A percentile compares a stretch with the other conserved stretches of the same genome.
These are phyloP conservation scores for Aspergillus quadrilineatus DNA, from an alignment of 2,329 filamentous ascomycete species.

Conservation along the genomic window DNA sequence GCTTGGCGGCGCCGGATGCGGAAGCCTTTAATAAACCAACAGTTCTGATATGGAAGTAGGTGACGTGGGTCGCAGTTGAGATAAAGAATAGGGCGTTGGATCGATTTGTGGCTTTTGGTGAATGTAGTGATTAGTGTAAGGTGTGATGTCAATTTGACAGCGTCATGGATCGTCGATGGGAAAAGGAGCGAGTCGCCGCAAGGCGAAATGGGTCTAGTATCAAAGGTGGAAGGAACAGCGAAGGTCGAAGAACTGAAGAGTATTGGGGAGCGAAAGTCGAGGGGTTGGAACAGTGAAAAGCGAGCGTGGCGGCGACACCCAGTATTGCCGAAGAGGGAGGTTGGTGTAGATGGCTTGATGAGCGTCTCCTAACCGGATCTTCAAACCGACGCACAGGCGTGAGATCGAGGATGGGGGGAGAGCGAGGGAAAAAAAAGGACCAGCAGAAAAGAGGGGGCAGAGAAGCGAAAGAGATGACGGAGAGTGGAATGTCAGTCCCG, in stretches of 20 bases:
- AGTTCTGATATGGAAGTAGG: slow-evolving; percentile 13
- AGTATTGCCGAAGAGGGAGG: slow-evolving; percentile 29
- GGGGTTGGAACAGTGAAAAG: slow-evolving; percentile 21
- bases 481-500: slow-evolving; percentile 7
- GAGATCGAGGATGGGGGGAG: slow-evolving; percentile 7
- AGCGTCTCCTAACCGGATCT: slow-evolving; percentile 6
- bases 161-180: slow-evolving; percentile 23
- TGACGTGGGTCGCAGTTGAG: slow-evolving; percentile 12
- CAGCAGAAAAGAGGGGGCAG: slow-evolving; percentile 9
- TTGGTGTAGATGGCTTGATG: slow-evolving; percentile 8
- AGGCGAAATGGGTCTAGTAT: slow-evolving; percentile 18
- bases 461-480: slow-evolving; percentile 5
- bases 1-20: slow-evolving; percentile 37
- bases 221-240: slow-evolving; percentile 13
- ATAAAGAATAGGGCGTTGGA: slow-evolving; percentile 9
- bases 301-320: slow-evolving; percentile 36
- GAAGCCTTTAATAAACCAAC: slow-evolving; percentile 24
- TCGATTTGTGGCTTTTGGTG: slow-evolving; percentile 4
- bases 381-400: background rate
- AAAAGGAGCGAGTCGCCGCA: slow-evolving; percentile 19
- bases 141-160: slow-evolving; percentile 19
- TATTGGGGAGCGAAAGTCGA: slow-evolving; percentile 20
- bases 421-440: slow-evolving; percentile 6
- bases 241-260: slow-evolving; percentile 16
- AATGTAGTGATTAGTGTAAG: slow-evolving; percentile 12